Conservation (phyloP, 139 green algal species). For the Volvox africanus region DNA sequence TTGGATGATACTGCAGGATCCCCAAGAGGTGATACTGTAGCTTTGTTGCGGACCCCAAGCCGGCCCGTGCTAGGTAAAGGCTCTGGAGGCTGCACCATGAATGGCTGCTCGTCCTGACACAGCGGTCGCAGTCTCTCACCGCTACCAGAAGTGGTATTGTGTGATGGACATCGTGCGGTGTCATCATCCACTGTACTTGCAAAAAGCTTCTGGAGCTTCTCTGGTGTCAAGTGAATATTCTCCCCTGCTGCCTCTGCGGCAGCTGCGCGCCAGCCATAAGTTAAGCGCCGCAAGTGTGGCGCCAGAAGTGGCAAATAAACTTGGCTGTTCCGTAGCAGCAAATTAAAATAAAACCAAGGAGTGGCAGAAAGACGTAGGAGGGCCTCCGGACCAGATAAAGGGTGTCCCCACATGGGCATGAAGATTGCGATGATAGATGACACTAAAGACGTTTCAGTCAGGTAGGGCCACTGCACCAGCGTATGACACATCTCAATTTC, state of each 20-base stretch:
- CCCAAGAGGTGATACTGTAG: not conserved
- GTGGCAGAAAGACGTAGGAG: conserved; percentile 53
- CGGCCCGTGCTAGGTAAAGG: not conserved
- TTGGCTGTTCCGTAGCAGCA: conserved; percentile 76
- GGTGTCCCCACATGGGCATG: conserved; percentile 57
- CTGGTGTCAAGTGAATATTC: conserved; percentile 9
- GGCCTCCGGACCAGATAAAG: conserved; percentile 33
- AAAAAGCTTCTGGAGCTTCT: conserved; percentile 47
- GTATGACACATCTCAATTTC: conserved; percentile 67
- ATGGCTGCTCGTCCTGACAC: not conserved
- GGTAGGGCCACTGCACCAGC: conserved; percentile 85
- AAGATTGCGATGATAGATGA: conserved; percentile 80
- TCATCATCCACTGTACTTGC: conserved; percentile 11
- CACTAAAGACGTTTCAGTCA: conserved; percentile 78
- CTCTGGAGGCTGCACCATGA: not conserved
- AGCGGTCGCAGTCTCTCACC: not conserved
- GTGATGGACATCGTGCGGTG: not conserved
- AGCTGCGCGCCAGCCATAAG: not conserved
- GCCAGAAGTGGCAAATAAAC: conserved; percentile 62
- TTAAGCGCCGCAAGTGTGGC: conserved; percentile 34
- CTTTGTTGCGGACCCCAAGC: not conserved
- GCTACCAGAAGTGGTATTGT: not conserved
- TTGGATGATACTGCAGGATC: not conserved
- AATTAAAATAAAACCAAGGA: conserved; percentile 88
- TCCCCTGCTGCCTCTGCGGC: not conserved